A percentile compares a stretch with the other conserved stretches of the same genome.
Conservation (phyloP, 1,139 yeast species). For the Geotrichum citri-aurantii region DNA sequence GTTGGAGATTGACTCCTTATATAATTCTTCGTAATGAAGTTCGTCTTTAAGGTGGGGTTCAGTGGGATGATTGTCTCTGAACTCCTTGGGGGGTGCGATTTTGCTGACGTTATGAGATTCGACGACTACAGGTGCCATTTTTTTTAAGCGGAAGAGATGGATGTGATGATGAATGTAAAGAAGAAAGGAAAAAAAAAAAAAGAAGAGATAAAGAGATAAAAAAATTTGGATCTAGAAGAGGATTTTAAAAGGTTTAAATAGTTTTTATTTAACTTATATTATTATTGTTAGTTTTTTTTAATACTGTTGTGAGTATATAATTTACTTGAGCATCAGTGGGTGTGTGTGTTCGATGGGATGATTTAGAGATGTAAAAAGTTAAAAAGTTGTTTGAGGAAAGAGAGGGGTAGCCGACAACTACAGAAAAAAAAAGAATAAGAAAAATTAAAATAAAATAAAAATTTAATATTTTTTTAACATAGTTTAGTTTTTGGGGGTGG, state of each 20-base stretch:
- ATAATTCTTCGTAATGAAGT: conserved; percentile 53
- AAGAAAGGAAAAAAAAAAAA: not conserved
- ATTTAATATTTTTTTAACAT: too few relatives aligned
- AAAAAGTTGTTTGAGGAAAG: not conserved
- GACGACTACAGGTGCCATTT: conserved; percentile 24
- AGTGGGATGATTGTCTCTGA: conserved; percentile 38
- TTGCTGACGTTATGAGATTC: conserved; percentile 31
- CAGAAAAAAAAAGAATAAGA: too few relatives aligned
- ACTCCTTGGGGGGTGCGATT: conserved; percentile 52
- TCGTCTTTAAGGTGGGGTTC: conserved; percentile 48
- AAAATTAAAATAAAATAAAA: too few relatives aligned
- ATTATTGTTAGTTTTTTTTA: too few relatives aligned
- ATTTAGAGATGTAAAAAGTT: not conserved
- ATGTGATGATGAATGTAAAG: not conserved
- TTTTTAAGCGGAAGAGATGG: not conserved
- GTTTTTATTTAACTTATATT: not conserved
- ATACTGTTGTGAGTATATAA: not conserved
- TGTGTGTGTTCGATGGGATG: not conserved
- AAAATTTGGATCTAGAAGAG: not conserved
- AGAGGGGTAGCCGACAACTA: not conserved
- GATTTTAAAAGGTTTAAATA: not conserved
- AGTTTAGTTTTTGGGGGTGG: too few relatives aligned
- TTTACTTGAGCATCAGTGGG: not conserved
- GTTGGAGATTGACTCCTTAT: conserved; percentile 61
- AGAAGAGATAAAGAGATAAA: not conserved